Base-by-base conservation (phyloP, 495 filamentous ascomycete species). In the Chlorociboria aeruginascens region DNA sequence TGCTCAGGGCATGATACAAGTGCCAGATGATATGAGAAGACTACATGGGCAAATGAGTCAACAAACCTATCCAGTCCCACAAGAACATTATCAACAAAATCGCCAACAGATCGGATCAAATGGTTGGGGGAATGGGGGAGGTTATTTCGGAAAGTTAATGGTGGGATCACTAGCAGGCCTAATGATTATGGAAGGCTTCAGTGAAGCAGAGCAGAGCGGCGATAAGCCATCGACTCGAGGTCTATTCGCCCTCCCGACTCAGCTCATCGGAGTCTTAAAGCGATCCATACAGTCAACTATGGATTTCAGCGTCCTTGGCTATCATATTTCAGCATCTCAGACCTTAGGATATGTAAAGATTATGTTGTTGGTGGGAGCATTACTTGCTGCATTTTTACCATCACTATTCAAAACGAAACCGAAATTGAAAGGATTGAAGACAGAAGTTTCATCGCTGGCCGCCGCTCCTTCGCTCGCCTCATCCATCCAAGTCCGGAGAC, bases 121-220 rank as follows among this genome's bases (percentile, higher is more conserved):
- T 58, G 65, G 47, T 49, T 61, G 71, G 57, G 67, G 64, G 54
- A 70, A 61, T 43, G 53, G 60, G 16, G 58, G 60, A 17, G 54
- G 48, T 25, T 74, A 74, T 47, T 69, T 69, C 53, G 79, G 75
- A 46, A 93, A 88, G 60, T 69, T 95, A 53, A 90, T 97, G 84
- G 76, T 96, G 10, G 90, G 90, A 29, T 85, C 86, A 30, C 71
- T 97, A 48, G 90, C 89, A 32, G 88, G 90, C 1, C 65, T 97
- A 32, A 93, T 95, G 88, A 73, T 96, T 35, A 59, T 94, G 52
- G 86, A 95, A 63, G 86, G 86, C 7, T 66, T 89, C 46, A 63
- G 65, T 20, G 73, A 77, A 52, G 66, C 69, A 17, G 70, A 79
- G 51, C 65, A 73, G 34, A 78, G 77, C 40, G 66, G 64, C 45